Evolutionary conservation across 225 moss, liverwort and hornwort species (phyloP).

Genomic region (Bryum argenteum): DNA sequence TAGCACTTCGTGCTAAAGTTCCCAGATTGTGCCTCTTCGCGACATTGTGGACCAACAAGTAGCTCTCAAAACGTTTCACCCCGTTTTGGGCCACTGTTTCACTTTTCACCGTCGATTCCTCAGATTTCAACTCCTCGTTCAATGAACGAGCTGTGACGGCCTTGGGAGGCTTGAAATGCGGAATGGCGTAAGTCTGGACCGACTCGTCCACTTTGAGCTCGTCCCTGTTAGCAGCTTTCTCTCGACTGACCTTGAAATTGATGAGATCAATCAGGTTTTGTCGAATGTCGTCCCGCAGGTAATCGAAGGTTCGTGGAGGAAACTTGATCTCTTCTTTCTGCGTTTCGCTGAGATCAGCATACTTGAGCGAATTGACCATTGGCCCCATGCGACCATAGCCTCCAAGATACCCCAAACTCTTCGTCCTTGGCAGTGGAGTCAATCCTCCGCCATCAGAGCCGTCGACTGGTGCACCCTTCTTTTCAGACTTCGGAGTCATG

Average conservation of each 20-base stretch:
- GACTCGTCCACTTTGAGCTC: conserved; percentile 36
- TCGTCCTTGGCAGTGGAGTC: conserved; percentile 43
- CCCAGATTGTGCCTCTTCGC: conserved; percentile 97
- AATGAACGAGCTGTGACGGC: conserved; percentile 19
- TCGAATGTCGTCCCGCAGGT: conserved; percentile 62
- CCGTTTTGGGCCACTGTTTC: conserved; percentile 12
- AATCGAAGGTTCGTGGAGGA: conserved; percentile 62
- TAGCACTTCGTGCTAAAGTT: conserved; percentile 92
- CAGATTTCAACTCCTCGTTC: conserved; percentile 22
- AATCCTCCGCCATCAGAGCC: conserved; percentile 27
- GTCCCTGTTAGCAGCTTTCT: conserved; percentile 21
- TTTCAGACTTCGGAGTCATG: conserved; percentile 37
- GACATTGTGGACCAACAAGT: conserved; percentile 83
- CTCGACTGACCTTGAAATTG: conserved; percentile 53
- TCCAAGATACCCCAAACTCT: conserved; percentile 51
- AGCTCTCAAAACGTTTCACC: conserved; percentile 57
- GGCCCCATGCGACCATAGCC: conserved; percentile 57
- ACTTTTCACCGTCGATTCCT: conserved; percentile 25
- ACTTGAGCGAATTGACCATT: conserved; percentile 44
- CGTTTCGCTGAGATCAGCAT: conserved; percentile 54
- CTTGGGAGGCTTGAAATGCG: conserved; percentile 43
- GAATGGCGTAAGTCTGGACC: conserved; percentile 30
- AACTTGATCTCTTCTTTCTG: conserved; percentile 56
- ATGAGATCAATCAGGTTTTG: conserved; percentile 62
- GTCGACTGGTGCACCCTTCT: conserved; percentile 35